Conservation (phyloP, 2,329 filamentous ascomycete genomes). For the Drechslera avenae region DNA sequence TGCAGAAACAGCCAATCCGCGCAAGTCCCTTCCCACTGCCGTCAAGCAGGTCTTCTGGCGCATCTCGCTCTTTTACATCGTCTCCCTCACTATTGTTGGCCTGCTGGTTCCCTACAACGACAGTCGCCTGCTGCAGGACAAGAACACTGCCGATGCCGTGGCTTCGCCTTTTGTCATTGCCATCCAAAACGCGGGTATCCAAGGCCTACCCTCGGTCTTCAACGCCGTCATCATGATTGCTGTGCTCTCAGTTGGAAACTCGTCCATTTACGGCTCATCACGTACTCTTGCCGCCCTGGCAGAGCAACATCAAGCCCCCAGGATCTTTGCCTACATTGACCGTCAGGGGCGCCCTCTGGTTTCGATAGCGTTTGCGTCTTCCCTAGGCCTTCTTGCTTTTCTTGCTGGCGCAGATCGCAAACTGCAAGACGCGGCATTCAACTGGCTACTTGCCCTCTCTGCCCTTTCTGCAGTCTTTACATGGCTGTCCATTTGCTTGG, state of each 20-base stretch:
- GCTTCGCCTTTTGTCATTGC: slow-evolving; percentile 94
- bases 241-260: slow-evolving; percentile 89
- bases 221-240: slow-evolving; percentile 93
- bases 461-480: slow-evolving; percentile 76
- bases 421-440: slow-evolving; percentile 57
- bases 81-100: slow-evolving; percentile 79
- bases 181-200: slow-evolving; percentile 81
- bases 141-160: slow-evolving; percentile 66
- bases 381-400: slow-evolving; percentile 66
- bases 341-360: slow-evolving; percentile 64
- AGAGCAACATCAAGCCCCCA: slow-evolving; percentile 70
- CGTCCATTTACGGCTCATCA: slow-evolving; percentile 87
- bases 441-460: slow-evolving; percentile 72
- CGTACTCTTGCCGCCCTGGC: slow-evolving; percentile 88
- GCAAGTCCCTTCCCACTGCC: slow-evolving; percentile 84
- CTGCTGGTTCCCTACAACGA: slow-evolving; percentile 79
- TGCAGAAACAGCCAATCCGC: slow-evolving; percentile 77
- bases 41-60: slow-evolving; percentile 97
- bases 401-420: slow-evolving; percentile 53
- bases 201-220: slow-evolving; percentile 83
- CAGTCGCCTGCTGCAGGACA: slow-evolving; percentile 63
- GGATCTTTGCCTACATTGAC: slow-evolving; percentile 65
- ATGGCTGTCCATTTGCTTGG: slow-evolving; percentile 71
- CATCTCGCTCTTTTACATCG: slow-evolving; percentile 74
- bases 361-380: slow-evolving; percentile 59